Evolutionary conservation across 2,329 filamentous ascomycete genomes (phyloP).

Genomic region (Xylaria sp.): DNA sequence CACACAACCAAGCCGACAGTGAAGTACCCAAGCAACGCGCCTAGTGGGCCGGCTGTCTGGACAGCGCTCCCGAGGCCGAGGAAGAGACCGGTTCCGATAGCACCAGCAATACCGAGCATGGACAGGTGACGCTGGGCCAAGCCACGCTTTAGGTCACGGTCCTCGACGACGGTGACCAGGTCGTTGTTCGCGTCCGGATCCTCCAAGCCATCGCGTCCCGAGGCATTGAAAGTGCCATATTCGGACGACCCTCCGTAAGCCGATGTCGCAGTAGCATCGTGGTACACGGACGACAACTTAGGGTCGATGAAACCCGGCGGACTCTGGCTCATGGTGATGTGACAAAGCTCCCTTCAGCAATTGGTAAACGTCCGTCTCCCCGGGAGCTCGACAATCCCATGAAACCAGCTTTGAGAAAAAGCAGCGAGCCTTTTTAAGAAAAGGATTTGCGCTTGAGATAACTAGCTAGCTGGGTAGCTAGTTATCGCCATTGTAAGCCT

Average conservation of each 20-base stretch:
- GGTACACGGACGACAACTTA: conserved; percentile 15
- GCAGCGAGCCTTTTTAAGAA: neutral
- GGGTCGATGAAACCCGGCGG: conserved; percentile 22
- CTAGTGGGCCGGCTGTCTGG: conserved; percentile 60
- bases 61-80: conserved; percentile 68
- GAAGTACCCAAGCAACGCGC: conserved; percentile 63
- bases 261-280: conserved; percentile 24
- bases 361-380: neutral
- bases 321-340: conserved; percentile 29
- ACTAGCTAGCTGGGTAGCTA: conserved; percentile 3
- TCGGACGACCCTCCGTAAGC: conserved; percentile 28
- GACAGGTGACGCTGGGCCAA: conserved; percentile 68
- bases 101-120: conserved; percentile 71
- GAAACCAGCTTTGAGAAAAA: neutral
- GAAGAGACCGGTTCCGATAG: conserved; percentile 71
- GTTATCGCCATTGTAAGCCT: conserved; percentile 32
- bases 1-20: conserved; percentile 67
- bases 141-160: conserved; percentile 59
- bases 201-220: conserved; percentile 15
- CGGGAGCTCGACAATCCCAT: conserved; percentile 2
- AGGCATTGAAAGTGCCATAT: conserved; percentile 35
- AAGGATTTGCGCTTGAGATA: conserved; percentile 5
- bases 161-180: conserved; percentile 61
- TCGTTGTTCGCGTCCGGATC: conserved; percentile 51
- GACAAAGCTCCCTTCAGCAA: conserved; percentile 15